phyloP scores from a whole-genome alignment of 2,329 filamentous ascomycete species.

The Hymenoscyphus scutula region DNA sequence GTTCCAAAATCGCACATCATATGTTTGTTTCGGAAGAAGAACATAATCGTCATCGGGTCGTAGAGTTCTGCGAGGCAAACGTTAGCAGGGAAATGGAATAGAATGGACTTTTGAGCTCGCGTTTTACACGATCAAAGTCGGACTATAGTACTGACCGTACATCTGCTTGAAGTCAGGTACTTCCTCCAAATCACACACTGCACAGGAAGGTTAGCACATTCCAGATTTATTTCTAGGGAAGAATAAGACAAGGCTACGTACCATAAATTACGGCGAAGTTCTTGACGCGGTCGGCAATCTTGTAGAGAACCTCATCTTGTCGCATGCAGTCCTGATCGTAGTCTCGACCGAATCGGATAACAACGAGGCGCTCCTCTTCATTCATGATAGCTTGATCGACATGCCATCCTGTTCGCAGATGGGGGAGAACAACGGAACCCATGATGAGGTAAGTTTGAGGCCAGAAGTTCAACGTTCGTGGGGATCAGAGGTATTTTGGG shows the following conservation, averaged over 20 bases:
- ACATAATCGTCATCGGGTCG: constrained; percentile 93
- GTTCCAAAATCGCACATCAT: constrained; percentile 98
- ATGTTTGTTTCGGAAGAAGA: constrained; percentile 97
- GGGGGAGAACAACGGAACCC: constrained; percentile 87
- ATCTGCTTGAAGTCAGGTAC: constrained; percentile 94
- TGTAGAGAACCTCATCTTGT: constrained; percentile 92
- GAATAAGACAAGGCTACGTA: background rate
- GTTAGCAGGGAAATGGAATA: background rate
- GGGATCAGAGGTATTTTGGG: background rate
- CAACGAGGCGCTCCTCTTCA: constrained; percentile 88
- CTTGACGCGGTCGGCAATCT: constrained; percentile 88
- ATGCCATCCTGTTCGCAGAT: constrained; percentile 91
- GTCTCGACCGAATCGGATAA: constrained; percentile 91
- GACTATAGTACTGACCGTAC: constrained; percentile 56
- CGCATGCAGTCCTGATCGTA: constrained; percentile 76
- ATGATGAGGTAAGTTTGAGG: constrained; percentile 22
- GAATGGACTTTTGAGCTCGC: background rate
- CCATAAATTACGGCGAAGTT: constrained; percentile 86
- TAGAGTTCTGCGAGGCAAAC: constrained; percentile 21
- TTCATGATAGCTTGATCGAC: constrained; percentile 91
- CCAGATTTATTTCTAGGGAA: background rate
- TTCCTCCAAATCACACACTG: constrained; percentile 82
- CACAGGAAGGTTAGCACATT: background rate
- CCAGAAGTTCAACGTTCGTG: background rate
- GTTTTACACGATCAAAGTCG: background rate